phyloP scores from a whole-genome alignment of 148 eudicot genomes.

The Chenopodium album region DNA sequence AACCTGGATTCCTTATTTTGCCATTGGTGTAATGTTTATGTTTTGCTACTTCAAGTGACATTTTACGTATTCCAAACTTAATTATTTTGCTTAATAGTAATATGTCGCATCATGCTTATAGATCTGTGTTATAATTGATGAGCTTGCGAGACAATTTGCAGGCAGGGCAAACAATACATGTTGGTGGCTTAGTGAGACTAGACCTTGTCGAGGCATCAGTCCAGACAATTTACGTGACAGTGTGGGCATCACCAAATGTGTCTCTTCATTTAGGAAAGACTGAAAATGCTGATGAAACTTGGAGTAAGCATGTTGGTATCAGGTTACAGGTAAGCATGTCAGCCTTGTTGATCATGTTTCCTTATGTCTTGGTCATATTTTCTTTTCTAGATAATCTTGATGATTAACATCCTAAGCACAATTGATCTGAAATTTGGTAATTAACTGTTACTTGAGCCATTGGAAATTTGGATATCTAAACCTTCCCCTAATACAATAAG shows the following conservation, averaged over 20 bases:
- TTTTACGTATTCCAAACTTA: background rate
- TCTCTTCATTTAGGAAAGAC: constrained; percentile 89
- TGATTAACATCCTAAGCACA: background rate
- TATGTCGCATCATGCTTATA: background rate
- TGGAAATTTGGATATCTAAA: too few relatives aligned
- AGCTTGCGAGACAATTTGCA: constrained; percentile 37
- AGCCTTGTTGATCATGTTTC: background rate
- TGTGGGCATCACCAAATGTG: constrained; percentile 77
- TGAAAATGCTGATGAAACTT: constrained; percentile 87
- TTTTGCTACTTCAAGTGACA: background rate
- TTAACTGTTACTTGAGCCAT: too few relatives aligned
- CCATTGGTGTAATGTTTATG: background rate
- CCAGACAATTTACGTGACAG: constrained; percentile 75
- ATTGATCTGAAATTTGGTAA: too few relatives aligned
- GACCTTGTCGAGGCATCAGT: constrained; percentile 78
- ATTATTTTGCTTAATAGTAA: background rate
- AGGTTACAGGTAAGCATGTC: constrained; percentile 70
- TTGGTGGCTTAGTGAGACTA: constrained; percentile 81
- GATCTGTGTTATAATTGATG: background rate
- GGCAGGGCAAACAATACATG: constrained; percentile 80
- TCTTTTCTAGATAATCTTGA: background rate
- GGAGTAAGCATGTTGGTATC: constrained; percentile 79
- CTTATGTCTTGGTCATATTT: background rate
- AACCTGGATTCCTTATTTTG: background rate
- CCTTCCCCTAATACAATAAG: too few relatives aligned